These are phyloP conservation scores for Penicillium diatomitis DNA, from an alignment of 495 filamentous ascomycete genomes.

Conservation along the genomic window DNA sequence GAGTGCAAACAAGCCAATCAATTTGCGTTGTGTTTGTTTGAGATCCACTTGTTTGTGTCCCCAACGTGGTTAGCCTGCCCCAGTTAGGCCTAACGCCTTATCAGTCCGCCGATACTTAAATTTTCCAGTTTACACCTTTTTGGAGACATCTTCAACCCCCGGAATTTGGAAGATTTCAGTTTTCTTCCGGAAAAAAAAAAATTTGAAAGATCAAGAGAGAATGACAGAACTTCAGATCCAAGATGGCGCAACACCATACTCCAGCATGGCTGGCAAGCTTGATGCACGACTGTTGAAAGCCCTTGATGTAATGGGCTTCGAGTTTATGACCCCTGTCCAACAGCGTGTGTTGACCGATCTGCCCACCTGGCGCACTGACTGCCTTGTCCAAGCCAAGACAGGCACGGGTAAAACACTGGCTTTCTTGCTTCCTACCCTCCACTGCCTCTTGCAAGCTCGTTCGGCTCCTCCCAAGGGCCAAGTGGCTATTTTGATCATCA, in stretches of 20 bases:
- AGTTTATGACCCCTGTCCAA: constrained; percentile 49
- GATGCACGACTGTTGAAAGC: constrained; percentile 38
- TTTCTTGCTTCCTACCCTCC: constrained; percentile 67
- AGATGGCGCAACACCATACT: constrained; percentile 30
- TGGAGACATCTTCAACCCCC: too few species aligned
- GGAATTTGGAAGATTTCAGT: too few species aligned
- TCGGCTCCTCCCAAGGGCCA: constrained; percentile 27
- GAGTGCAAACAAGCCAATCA: not conserved
- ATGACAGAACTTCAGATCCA: constrained; percentile 16
- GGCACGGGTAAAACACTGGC: constrained; percentile 79
- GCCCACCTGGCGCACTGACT: constrained; percentile 42
- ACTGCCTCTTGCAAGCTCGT: constrained; percentile 45
- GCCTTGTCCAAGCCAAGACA: constrained; percentile 71
- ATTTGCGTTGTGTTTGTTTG: not conserved
- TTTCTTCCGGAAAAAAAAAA: too few species aligned
- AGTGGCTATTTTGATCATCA: constrained; percentile 54
- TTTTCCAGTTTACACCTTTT: not conserved
- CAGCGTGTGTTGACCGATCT: constrained; percentile 43
- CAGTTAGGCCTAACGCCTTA: not conserved
- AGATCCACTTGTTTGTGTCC: not conserved
- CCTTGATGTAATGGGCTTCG: constrained; percentile 36
- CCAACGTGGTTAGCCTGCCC: not conserved
- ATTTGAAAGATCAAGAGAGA: not conserved
- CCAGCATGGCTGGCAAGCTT: constrained; percentile 38
- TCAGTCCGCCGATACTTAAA: not conserved